These are phyloP conservation scores for Xylariales sp. DNA, from an alignment of 2,329 filamentous ascomycete genomes.

Conservation along the genomic window DNA sequence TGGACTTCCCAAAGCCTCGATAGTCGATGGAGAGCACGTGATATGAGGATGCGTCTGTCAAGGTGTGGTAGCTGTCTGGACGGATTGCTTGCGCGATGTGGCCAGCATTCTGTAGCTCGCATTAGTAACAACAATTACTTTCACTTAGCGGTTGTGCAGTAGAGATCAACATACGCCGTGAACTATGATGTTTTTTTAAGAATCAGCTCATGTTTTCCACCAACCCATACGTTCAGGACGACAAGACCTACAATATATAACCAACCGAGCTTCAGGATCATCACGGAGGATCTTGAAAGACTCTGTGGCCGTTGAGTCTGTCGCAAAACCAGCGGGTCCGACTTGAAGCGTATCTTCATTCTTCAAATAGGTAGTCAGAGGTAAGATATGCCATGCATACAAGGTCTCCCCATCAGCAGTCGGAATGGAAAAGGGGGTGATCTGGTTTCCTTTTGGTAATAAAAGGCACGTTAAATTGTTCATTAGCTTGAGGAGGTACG, in stretches of 20 bases:
- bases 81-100: constrained; percentile 77
- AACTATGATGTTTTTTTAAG: too few species aligned
- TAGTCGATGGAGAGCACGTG: constrained; percentile 91
- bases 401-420: constrained; percentile 74
- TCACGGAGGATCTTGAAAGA: constrained; percentile 59
- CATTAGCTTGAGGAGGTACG: too few species aligned
- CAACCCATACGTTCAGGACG: too few species aligned
- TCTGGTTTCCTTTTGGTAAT: constrained; percentile 66
- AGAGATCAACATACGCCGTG: neutral
- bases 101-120: constrained; percentile 77
- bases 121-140: too few species aligned
- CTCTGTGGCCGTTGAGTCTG: constrained; percentile 51
- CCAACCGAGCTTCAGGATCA: constrained; percentile 58
- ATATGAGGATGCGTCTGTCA: constrained; percentile 68
- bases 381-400: constrained; percentile 89
- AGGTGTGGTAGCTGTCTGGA: constrained; percentile 70
- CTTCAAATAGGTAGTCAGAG: constrained; percentile 68
- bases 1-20: constrained; percentile 79
- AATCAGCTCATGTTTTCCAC: too few species aligned
- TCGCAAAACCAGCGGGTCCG: constrained; percentile 43
- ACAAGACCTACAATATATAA: constrained; percentile 60
- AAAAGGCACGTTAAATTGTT: too few species aligned
- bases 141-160: neutral
- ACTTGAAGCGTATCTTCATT: constrained; percentile 60
- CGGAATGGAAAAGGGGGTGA: constrained; percentile 75